phyloP scores from a whole-genome alignment of 805 yeast species.

The Saccharomyces jurei region DNA sequence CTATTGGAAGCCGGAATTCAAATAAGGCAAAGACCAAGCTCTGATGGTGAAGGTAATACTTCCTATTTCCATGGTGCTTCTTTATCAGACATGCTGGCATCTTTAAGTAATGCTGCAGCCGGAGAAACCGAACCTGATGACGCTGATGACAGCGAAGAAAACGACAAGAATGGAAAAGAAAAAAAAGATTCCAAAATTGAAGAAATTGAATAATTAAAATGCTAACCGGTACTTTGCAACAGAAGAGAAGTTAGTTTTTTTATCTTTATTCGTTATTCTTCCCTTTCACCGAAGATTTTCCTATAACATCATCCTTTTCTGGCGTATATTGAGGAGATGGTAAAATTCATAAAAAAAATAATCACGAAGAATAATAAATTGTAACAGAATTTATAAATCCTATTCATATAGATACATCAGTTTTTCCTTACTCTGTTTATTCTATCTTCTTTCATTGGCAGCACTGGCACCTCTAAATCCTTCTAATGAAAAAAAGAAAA shows the following conservation, averaged over 20 bases:
- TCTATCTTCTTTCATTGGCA: not conserved
- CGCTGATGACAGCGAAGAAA: constrained; percentile 10
- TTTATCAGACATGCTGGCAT: constrained; percentile 54
- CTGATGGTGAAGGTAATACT: constrained; percentile 33
- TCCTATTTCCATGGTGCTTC: constrained; percentile 56
- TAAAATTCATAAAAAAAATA: not conserved
- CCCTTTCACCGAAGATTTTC: not conserved
- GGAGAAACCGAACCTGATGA: constrained; percentile 20
- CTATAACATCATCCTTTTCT: not conserved
- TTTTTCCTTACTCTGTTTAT: not conserved
- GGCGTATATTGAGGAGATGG: not conserved
- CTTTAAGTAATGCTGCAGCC: constrained; percentile 34
- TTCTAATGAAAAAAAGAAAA: not conserved
- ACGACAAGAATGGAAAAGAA: constrained; percentile 20
- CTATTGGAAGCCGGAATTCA: constrained; percentile 19
- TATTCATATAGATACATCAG: not conserved
- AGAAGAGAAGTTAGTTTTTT: not conserved
- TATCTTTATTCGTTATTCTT: not conserved
- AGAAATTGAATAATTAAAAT: not conserved
- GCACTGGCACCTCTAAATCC: not conserved
- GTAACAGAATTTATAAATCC: not conserved
- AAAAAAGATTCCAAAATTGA: not conserved
- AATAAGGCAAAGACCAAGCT: constrained; percentile 40
- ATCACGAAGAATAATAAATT: not conserved
- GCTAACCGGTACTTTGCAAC: not conserved